Percentiles rank a stretch among this genome's conserved stretches.
phyloP scores from a whole-genome alignment of 257 asterid genomes.

The Plectranthus barbatus region DNA sequence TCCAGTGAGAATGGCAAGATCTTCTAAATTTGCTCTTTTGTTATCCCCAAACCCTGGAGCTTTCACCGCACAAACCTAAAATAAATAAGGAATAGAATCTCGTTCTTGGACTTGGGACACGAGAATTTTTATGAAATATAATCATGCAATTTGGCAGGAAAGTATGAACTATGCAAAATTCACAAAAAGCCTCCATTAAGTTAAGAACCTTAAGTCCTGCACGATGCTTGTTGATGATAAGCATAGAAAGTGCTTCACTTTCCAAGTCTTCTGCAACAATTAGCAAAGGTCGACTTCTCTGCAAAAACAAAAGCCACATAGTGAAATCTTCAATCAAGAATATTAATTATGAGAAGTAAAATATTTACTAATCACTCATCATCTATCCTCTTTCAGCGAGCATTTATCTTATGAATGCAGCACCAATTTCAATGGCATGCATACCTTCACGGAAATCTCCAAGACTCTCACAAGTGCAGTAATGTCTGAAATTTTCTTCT shows the following conservation, averaged over 20 bases:
- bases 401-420: background rate
- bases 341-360: background rate
- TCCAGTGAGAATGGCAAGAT: slow-evolving; percentile 88
- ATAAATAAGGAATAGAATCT: slow-evolving; percentile 3
- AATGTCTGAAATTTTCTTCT: slow-evolving; percentile 83
- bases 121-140: background rate
- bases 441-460: slow-evolving; percentile 78
- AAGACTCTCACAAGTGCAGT: slow-evolving; percentile 52
- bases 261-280: slow-evolving; percentile 88
- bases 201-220: slow-evolving; percentile 54
- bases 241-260: slow-evolving; percentile 71
- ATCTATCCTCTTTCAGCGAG: background rate
- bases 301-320: slow-evolving; percentile 16
- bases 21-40: slow-evolving; percentile 73
- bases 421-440: slow-evolving; percentile 4
- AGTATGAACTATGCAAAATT: background rate
- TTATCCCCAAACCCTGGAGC: slow-evolving; percentile 97
- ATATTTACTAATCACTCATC: background rate
- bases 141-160: background rate
- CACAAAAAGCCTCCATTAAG: background rate
- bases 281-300: slow-evolving; percentile 66
- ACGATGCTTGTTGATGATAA: slow-evolving; percentile 70
- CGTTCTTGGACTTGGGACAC: no score
- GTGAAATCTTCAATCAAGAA: background rate
- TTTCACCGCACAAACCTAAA: slow-evolving; percentile 89